These are phyloP conservation scores for Fusarium bactridioides DNA, from an alignment of 2,329 filamentous ascomycete genomes.

Conservation along the genomic window DNA sequence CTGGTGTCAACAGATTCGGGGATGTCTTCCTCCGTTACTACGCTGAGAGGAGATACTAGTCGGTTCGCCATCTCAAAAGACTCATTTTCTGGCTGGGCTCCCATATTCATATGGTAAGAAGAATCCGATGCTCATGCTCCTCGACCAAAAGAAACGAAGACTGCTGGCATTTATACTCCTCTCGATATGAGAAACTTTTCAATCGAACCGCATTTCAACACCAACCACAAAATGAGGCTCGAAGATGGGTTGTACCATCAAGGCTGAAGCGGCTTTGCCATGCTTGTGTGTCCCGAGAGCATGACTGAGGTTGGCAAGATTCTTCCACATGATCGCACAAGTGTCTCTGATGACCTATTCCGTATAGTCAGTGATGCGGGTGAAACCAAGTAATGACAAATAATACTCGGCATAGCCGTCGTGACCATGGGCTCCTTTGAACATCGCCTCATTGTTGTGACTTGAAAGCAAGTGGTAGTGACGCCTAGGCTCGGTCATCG, in stretches of 20 bases:
- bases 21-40: neutral
- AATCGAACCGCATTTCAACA: neutral
- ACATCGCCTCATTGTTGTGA: neutral
- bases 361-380: neutral
- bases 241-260: neutral
- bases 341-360: neutral
- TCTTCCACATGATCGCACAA: constrained; percentile 9
- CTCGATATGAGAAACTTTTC: neutral
- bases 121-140: neutral
- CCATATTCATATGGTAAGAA: neutral
- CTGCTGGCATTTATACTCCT: neutral
- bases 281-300: constrained; percentile 9
- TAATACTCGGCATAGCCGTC: neutral
- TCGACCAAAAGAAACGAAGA: neutral
- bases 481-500: neutral
- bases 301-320: neutral
- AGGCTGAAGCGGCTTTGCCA: neutral
- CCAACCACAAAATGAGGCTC: neutral
- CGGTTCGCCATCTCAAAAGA: neutral
- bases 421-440: neutral
- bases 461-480: neutral
- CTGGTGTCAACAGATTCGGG: neutral
- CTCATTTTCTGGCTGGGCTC: neutral
- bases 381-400: constrained; percentile 2
- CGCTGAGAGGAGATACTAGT: neutral